phyloP scores from a whole-genome alignment of 179 eudicot species.

The Spinacia oleracea region DNA sequence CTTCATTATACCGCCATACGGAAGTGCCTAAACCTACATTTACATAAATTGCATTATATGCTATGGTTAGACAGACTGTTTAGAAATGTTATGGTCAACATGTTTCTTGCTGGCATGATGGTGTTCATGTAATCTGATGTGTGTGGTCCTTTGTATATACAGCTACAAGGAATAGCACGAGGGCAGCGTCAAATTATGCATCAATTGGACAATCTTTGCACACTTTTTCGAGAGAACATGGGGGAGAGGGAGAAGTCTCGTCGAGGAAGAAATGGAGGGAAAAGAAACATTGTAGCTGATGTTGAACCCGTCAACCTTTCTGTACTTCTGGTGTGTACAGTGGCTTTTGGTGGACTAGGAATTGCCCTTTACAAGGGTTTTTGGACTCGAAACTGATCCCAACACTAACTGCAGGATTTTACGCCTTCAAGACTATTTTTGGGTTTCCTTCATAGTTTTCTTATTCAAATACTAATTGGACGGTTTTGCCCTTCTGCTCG shows the following conservation, averaged over 20 bases:
- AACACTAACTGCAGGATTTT: constrained; percentile 16
- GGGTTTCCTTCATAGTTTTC: constrained; percentile 12
- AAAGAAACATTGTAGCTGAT: constrained; percentile 34
- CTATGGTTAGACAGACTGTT: no score
- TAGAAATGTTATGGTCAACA: not conserved
- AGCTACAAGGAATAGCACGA: constrained; percentile 62
- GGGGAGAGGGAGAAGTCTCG: constrained; percentile 46
- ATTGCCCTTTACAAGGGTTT: constrained; percentile 61
- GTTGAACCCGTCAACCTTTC: constrained; percentile 35
- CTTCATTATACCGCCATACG: not conserved
- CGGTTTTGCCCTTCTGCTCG: constrained; percentile 3
- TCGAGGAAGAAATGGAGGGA: constrained; percentile 36
- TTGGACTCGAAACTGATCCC: constrained; percentile 50
- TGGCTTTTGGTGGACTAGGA: constrained; percentile 75
- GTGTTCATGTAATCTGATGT: not conserved
- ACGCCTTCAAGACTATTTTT: not conserved
- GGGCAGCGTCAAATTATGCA: constrained; percentile 83
- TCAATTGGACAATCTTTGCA: constrained; percentile 74
- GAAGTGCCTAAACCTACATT: not conserved
- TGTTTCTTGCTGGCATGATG: not conserved
- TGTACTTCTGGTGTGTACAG: constrained; percentile 43
- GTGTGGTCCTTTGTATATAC: constrained; percentile 6
- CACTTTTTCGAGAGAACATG: constrained; percentile 53
- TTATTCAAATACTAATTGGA: constrained; percentile 14
- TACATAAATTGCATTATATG: no score